phyloP scores from a whole-genome alignment of 1,284 basidiomycete genomes.

The Pseudozyma flocculosa region DNA sequence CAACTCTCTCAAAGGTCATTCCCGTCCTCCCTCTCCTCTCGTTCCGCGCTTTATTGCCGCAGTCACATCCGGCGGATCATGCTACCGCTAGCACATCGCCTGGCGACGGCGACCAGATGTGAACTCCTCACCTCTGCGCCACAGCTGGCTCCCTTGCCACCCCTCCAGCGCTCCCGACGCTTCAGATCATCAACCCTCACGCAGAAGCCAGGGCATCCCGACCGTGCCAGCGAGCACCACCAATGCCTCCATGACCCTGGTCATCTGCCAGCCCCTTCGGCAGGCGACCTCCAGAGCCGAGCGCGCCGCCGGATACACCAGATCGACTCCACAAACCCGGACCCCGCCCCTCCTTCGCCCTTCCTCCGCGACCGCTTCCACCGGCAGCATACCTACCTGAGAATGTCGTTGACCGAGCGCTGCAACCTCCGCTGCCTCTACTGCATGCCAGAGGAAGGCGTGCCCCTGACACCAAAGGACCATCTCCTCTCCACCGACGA shows the following conservation, averaged over 20 bases:
- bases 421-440: constrained; percentile 88
- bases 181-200: too few relatives aligned
- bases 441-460: constrained; percentile 82
- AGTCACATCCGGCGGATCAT: too few relatives aligned
- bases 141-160: too few relatives aligned
- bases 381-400: constrained; percentile 71
- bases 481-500: constrained; percentile 76
- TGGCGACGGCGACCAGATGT: too few relatives aligned
- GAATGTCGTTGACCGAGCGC: constrained; percentile 80
- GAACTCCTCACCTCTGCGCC: too few relatives aligned
- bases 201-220: too few relatives aligned
- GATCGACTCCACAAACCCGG: constrained; percentile 6
- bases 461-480: constrained; percentile 70
- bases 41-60: too few relatives aligned
- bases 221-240: too few relatives aligned
- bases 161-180: too few relatives aligned
- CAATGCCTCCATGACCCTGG: background rate
- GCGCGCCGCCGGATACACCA: constrained; percentile 22
- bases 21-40: too few relatives aligned
- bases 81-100: too few relatives aligned
- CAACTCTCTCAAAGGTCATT: too few relatives aligned
- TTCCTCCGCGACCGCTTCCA: constrained; percentile 36
- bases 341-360: constrained; percentile 8
- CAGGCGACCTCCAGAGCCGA: constrained; percentile 4
- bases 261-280: background rate